These are phyloP conservation scores for Sarocladiaceae sp. DNA, from an alignment of 2,329 filamentous ascomycete species.

Conservation along the genomic window DNA sequence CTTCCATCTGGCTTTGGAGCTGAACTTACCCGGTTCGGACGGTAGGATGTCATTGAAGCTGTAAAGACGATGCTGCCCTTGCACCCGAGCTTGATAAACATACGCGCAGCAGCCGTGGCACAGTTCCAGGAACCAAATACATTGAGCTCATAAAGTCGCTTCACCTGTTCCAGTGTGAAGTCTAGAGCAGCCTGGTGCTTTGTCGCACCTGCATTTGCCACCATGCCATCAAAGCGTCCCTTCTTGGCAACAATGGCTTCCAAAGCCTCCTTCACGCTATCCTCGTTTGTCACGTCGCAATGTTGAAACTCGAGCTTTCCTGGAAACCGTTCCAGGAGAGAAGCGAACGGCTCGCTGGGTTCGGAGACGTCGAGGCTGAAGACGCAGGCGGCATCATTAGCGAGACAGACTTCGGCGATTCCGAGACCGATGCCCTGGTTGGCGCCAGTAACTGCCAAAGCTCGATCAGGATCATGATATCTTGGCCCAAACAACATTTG, in stretches of 20 bases:
- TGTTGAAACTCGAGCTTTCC: slow-evolving; percentile 36
- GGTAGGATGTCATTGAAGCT: slow-evolving; percentile 39
- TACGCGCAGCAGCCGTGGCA: slow-evolving; percentile 36
- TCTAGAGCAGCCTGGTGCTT: slow-evolving; percentile 43
- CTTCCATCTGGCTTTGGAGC: background rate
- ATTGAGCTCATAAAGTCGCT: slow-evolving; percentile 37
- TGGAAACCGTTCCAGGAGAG: slow-evolving; percentile 32
- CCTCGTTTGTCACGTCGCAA: slow-evolving; percentile 38
- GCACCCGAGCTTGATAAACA: slow-evolving; percentile 27
- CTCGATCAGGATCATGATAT: background rate
- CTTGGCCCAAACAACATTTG: background rate
- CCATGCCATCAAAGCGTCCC: slow-evolving; percentile 40
- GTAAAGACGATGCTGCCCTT: slow-evolving; percentile 37
- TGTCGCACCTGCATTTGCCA: slow-evolving; percentile 42
- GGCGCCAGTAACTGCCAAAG: slow-evolving; percentile 29
- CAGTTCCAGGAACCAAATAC: slow-evolving; percentile 39
- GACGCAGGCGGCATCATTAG: slow-evolving; percentile 31
- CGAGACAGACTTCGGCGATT: slow-evolving; percentile 39
- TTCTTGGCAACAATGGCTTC: slow-evolving; percentile 30
- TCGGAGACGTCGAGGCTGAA: slow-evolving; percentile 21
- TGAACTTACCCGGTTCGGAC: slow-evolving; percentile 32
- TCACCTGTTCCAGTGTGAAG: slow-evolving; percentile 23
- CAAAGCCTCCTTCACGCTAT: slow-evolving; percentile 32
- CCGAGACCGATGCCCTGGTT: slow-evolving; percentile 40
- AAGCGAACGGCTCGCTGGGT: slow-evolving; percentile 18